Conservation (phyloP, 345 rosid species). For the Psidium guajava region DNA sequence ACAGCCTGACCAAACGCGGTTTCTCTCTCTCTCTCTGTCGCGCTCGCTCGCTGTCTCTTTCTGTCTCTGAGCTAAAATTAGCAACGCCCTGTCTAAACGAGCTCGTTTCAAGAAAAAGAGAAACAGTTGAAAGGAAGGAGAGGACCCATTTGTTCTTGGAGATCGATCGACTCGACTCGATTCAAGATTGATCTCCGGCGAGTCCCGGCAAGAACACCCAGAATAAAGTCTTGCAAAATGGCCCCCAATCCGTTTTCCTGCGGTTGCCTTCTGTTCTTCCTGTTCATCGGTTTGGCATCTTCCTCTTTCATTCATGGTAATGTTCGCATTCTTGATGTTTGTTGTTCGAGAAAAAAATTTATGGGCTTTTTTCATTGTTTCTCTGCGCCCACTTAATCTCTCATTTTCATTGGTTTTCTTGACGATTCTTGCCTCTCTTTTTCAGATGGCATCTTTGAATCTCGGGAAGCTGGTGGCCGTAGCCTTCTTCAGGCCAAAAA, state of each 20-base stretch:
- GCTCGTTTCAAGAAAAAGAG: not conserved
- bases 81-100: not conserved
- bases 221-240: not conserved
- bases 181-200: not conserved
- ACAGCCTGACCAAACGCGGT: not conserved
- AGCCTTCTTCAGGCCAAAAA: constrained; percentile 58
- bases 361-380: not conserved
- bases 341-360: not conserved
- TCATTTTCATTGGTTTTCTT: not conserved
- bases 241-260: not conserved
- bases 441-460: constrained; percentile 39
- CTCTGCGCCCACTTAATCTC: not conserved
- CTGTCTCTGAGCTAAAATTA: not conserved
- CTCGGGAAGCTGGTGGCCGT: constrained; percentile 31
- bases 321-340: not conserved
- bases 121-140: not conserved
- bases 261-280: not conserved
- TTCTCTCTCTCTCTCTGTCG: not conserved
- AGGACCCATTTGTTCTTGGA: not conserved
- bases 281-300: not conserved
- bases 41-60: not conserved
- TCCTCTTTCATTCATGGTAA: not conserved
- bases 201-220: not conserved
- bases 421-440: not conserved
- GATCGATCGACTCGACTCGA: not conserved